Base-by-base conservation (phyloP, 176 grass and related monocot genomes). In the Oryza officinalis region DNA sequence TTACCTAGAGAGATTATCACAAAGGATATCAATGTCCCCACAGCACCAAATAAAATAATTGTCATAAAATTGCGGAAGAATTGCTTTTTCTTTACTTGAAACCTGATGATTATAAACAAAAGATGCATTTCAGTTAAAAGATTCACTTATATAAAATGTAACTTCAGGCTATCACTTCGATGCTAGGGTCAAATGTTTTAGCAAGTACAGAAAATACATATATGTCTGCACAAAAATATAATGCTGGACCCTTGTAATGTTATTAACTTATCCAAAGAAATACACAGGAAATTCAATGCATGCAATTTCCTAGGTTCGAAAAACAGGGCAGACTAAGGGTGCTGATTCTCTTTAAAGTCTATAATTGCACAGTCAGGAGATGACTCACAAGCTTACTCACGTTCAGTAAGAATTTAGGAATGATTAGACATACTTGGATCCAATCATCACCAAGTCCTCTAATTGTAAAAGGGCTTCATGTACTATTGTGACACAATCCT, bases 31-130 rank as follows among this genome's bases (percentile, higher is more conserved):
- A 98, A 64, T 82, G 95, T 98, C 69, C 95, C 95, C 65, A 93
- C 67, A 22, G 88, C 95, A 84, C 95, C 95, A 87, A 98, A 98
- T 20, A 98, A 88, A 63, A 79, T 86, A 84, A 98, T 98, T 76
- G 95, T 94, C 3, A 92, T 84, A 68, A 98, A 94, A 80, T 98
- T 98, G 69, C 90, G 88, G 81, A 94, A 98, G 83, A 98, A 98
- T 77, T 93, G 92, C 65, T 98, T 98, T 90, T 97, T 97, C 84
- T 97, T 97, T 86, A 97, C 95, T 89, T 93, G 95, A 86, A 97
- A 97, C 85, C 95, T 94, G 88, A 44, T 57, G 80, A n/a, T 54
- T 40, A 8, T 38, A 38, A 38, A 88, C 9, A 75, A 45, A 45
- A 15, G 20, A 66, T 63, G 69, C 40, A 76, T 27, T 71, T 65